Base-by-base conservation (phyloP, 2,329 filamentous ascomycete species). In the Chaetomium strumarium region DNA sequence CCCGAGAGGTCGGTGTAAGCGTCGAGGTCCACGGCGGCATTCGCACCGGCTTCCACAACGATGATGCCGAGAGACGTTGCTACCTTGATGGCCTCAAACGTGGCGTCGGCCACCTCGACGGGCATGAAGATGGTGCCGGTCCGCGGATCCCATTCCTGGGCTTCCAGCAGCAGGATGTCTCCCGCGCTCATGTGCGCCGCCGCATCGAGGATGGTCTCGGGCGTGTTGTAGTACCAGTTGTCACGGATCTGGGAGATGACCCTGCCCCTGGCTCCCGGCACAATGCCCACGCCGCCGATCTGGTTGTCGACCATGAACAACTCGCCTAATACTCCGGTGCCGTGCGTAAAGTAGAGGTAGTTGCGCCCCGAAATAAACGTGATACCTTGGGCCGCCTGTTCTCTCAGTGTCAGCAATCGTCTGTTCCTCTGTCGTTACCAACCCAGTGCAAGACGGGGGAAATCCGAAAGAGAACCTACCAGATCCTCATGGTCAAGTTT, bases 151-250 rank as follows among this genome's bases (percentile, higher is more conserved):
- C 19, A 47, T 13, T 51, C 48, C 34, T 59, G 57, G 6, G 53
- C 52, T n/a, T 59, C 58, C 3, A 59, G 46, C 43, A 59, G 49
- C 16, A 59, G 33, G 16, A 58, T 53, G 16, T 59, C 58, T 1
- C 56, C 56, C 10, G 43, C 38, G 19, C 19, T 43, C 40, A 58
- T 42, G 46, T 46, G 20, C 13, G 40, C 44, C 12, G 34, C 48
- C 2, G 58, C 58, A 14, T 56, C 53, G 9, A 58, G 38, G 47
- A 59, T 58, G 14, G 55, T 53, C 1, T 49, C 52, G 6, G 55
- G 36, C 1, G 44, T 53, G 43, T 56, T 58, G 48, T 54, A 51
- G 0, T 4, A 14, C 10, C 29, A 29, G 31, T 47, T 36, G 2
- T 24, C 7, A 2, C 50, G 50, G 12, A 36, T 24, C 47, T 56